Evolutionary conservation across 2,329 filamentous ascomycete species (phyloP).

Genomic region (Seiridium cupressi): DNA sequence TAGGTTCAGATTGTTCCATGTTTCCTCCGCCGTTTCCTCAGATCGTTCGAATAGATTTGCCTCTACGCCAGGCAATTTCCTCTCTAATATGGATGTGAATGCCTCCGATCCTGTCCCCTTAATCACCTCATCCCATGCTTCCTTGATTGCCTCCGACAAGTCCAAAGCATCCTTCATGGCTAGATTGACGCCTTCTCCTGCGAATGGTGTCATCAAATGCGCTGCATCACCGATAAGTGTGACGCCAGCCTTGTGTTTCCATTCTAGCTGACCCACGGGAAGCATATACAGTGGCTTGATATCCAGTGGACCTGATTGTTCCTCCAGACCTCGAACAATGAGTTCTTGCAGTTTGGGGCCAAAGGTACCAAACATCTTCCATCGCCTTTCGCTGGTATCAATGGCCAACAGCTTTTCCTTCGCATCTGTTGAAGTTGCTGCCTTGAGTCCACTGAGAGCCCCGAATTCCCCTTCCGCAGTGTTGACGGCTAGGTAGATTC

Average conservation of each 20-base stretch:
- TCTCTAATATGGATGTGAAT: neutral
- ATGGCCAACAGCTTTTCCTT: neutral
- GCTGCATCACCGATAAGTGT: slow-evolving; percentile 52
- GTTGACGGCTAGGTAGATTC: slow-evolving; percentile 27
- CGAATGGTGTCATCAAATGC: slow-evolving; percentile 46
- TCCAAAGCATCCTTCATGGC: slow-evolving; percentile 44
- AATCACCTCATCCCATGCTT: neutral
- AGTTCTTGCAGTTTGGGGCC: neutral
- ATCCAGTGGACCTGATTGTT: neutral
- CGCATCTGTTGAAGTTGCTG: neutral
- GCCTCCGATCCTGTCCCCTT: neutral
- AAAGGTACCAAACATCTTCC: neutral
- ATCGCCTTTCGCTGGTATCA: neutral
- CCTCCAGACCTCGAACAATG: neutral
- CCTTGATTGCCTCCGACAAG: slow-evolving; percentile 19
- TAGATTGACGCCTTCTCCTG: slow-evolving; percentile 48
- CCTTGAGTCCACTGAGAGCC: slow-evolving; percentile 8
- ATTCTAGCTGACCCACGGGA: slow-evolving; percentile 17
- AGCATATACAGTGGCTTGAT: slow-evolving; percentile 19
- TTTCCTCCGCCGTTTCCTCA: neutral
- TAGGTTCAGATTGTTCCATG: neutral
- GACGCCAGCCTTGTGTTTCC: slow-evolving; percentile 31
- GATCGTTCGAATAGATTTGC: neutral
- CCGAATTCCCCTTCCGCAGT: slow-evolving; percentile 21
- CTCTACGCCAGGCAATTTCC: neutral